Base-by-base conservation (phyloP, 129 eudicot species). In the Scalesia atractyloides region DNA sequence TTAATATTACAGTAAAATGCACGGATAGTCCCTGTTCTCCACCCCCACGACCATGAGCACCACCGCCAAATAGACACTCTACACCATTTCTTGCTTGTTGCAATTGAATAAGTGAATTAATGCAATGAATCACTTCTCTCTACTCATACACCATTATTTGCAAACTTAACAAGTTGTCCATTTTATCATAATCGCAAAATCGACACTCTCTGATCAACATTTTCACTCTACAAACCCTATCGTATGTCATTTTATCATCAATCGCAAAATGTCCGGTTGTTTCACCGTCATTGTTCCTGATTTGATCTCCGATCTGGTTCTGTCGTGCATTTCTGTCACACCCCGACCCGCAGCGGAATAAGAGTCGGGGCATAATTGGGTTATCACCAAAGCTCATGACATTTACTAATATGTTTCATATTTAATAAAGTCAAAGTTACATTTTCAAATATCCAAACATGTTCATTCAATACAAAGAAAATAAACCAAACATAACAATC, bases 111-210 rank as follows among this genome's bases (percentile, higher is more conserved):
- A 69, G 71, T 66, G 74, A 52, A 46, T 78, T 53, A 81, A 60
- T 76, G 77, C 19, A 33, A 15, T n/a, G 15, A 82, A 82, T 84
- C 88, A 53, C 80, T 54, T 79, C 74, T 48, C 66, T 77, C 82
- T 30, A 58, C 86, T 56, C 70, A 80, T 74, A 19, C 74, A 66
- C 60, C 70, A 54, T 56, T 33, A 43, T 79, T 78, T 75, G 73
- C 77, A 66, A 69, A 53, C 78, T 79, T 78, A 82, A 79, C 64
- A 69, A 53, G 34, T 30, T 30, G 5, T 30, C 3, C 34, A 30
- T 30, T 30, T 30, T 30, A 30, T 30, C 34, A 30, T 30, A 30
- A 30, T 30, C 78, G 48, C 53, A 59, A 53, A 47, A 47, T 59
- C 83, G 64, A 64, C 72, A 37, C 60, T 68, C 62, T 58, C 24